phyloP scores from a whole-genome alignment of 768 basidiomycete genomes.

The Pulveroboletus sp. region DNA sequence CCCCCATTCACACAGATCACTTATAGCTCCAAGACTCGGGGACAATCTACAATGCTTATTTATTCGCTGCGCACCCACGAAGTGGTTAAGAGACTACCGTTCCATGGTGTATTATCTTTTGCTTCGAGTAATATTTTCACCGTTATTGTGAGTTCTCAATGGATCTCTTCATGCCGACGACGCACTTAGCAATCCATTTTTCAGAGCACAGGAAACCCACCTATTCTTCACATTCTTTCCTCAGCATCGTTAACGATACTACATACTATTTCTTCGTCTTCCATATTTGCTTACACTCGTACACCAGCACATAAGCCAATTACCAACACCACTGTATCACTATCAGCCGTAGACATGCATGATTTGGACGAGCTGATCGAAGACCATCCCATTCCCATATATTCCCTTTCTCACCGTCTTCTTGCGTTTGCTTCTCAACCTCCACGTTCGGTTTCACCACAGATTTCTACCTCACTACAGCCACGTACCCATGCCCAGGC shows the following conservation, averaged over 20 bases:
- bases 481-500: slow-evolving; percentile 23
- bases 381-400: slow-evolving; percentile 45
- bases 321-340: slow-evolving; percentile 40
- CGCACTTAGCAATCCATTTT: slow-evolving; percentile 1
- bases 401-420: slow-evolving; percentile 57
- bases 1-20: slow-evolving; percentile 2
- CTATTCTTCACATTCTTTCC: slow-evolving; percentile 54
- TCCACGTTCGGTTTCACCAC: slow-evolving; percentile 25
- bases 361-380: slow-evolving; percentile 12
- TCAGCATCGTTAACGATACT: slow-evolving; percentile 49
- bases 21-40: slow-evolving; percentile 22
- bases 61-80: slow-evolving; percentile 49
- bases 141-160: slow-evolving; percentile 47
- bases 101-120: slow-evolving; percentile 43
- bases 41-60: slow-evolving; percentile 33
- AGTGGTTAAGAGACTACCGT: slow-evolving; percentile 44
- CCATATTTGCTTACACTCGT: slow-evolving; percentile 44
- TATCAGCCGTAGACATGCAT: slow-evolving; percentile 32
- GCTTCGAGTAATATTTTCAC: slow-evolving; percentile 47
- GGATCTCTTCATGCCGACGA: background rate
- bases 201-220: slow-evolving; percentile 56
- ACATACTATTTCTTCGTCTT: slow-evolving; percentile 45
- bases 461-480: slow-evolving; percentile 12
- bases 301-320: slow-evolving; percentile 31
- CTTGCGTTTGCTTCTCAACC: slow-evolving; percentile 53